Conservation (phyloP, 2,329 filamentous ascomycete species). For the Fusarium beomiforme region DNA sequence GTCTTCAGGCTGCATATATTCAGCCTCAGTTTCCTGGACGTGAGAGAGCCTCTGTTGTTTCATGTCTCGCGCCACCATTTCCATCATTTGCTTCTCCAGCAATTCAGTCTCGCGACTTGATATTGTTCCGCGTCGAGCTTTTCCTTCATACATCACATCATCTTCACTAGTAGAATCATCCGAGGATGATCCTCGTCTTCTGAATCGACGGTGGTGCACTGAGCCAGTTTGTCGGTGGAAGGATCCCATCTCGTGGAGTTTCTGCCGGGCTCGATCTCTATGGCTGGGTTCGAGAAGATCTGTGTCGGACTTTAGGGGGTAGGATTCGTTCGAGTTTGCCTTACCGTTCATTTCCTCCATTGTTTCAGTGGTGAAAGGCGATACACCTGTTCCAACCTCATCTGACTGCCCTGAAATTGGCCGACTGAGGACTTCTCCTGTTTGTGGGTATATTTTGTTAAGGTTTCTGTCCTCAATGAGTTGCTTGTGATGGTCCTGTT, state of each 20-base stretch:
- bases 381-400: constrained; percentile 35
- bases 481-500: constrained; percentile 81
- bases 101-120: constrained; percentile 61
- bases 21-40: constrained; percentile 47
- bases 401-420: constrained; percentile 47
- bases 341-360: constrained; percentile 36
- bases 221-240: constrained; percentile 64
- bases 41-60: constrained; percentile 50
- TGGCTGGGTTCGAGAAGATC: constrained; percentile 61
- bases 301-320: constrained; percentile 48
- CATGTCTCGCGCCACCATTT: constrained; percentile 67
- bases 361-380: constrained; percentile 42
- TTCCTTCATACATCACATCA: constrained; percentile 50
- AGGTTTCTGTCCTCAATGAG: constrained; percentile 84
- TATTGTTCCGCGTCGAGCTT: constrained; percentile 56
- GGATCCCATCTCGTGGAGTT: constrained; percentile 64
- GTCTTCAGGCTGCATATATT: constrained; percentile 47
- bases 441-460: constrained; percentile 72
- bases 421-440: constrained; percentile 39
- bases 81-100: constrained; percentile 70
- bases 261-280: constrained; percentile 68
- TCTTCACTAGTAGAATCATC: constrained; percentile 67
- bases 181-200: constrained; percentile 63
- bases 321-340: constrained; percentile 35
- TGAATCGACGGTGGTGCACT: constrained; percentile 61